phyloP scores from a whole-genome alignment of 192 early-diverging fungal genomes.

The Globomyces pollinis-pini region DNA sequence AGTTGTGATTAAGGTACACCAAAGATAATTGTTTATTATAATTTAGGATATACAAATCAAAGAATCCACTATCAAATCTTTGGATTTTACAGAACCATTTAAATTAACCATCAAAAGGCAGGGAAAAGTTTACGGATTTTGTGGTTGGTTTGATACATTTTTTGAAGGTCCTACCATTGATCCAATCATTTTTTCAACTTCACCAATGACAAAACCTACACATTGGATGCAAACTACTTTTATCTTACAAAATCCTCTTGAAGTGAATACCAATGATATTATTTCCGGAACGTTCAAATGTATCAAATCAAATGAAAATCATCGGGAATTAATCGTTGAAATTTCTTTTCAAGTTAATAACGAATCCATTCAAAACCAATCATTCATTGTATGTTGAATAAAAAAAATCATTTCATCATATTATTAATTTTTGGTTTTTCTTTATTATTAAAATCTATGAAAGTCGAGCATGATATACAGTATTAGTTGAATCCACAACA shows the following conservation, averaged over 20 bases:
- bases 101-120: conserved; percentile 46
- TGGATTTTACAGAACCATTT: conserved; percentile 65
- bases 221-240: conserved; percentile 98
- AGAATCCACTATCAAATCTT: conserved; percentile 16
- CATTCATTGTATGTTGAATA: too few species aligned
- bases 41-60: conserved; percentile 28
- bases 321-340: conserved; percentile 60
- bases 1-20: too few species aligned
- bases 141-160: conserved; percentile 91
- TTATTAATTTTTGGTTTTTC: too few species aligned
- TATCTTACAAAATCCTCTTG: conserved; percentile 54
- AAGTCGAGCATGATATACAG: too few species aligned
- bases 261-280: conserved; percentile 36
- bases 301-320: conserved; percentile 55
- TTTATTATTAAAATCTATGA: too few species aligned
- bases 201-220: conserved; percentile 70
- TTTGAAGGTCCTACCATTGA: conserved; percentile 47
- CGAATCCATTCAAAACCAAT: conserved; percentile 3
- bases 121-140: conserved; percentile 60
- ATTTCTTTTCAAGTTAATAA: conserved; percentile 13
- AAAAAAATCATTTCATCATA: too few species aligned
- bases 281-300: conserved; percentile 58
- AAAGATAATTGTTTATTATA: too few species aligned
- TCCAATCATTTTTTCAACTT: conserved; percentile 54
- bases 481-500: too few species aligned